Percentiles rank a stretch among this genome's conserved stretches.
phyloP scores from a whole-genome alignment of 2,329 filamentous ascomycete species.

The Chalara sp. region DNA sequence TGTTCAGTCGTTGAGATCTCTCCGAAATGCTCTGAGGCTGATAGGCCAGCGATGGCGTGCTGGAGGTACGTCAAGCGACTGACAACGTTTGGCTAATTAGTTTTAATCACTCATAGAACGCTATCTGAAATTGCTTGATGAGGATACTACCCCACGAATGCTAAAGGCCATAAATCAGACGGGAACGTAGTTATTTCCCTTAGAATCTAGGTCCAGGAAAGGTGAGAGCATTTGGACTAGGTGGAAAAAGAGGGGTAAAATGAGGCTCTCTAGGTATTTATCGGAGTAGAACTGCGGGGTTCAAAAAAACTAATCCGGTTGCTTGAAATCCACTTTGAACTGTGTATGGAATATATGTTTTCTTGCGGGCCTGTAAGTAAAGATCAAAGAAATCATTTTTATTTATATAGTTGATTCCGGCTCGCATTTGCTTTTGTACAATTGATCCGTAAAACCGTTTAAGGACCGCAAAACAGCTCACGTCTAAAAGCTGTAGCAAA shows the following conservation, averaged over 20 bases:
- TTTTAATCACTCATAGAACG: conserved; percentile 11
- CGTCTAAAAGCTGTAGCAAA: not conserved
- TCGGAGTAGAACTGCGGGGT: too few relatives aligned
- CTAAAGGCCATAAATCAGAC: conserved; percentile 11
- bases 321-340: not conserved
- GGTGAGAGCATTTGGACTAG: too few relatives aligned
- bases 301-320: not conserved
- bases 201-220: too few relatives aligned
- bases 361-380: not conserved
- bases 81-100: conserved; percentile 1
- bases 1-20: conserved; percentile 8
- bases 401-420: not conserved
- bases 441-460: not conserved
- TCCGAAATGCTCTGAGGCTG: conserved; percentile 10
- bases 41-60: conserved; percentile 12
- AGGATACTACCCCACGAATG: conserved; percentile 17
- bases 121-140: conserved; percentile 15
- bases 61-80: conserved; percentile 9
- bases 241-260: too few relatives aligned
- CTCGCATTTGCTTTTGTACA: not conserved
- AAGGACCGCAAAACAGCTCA: not conserved
- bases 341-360: not conserved
- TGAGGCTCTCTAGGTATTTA: too few relatives aligned
- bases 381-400: not conserved
- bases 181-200: too few relatives aligned